Evolutionary conservation across 1,284 basidiomycete genomes (phyloP).

Genomic region (Melampsora larici-populina): DNA sequence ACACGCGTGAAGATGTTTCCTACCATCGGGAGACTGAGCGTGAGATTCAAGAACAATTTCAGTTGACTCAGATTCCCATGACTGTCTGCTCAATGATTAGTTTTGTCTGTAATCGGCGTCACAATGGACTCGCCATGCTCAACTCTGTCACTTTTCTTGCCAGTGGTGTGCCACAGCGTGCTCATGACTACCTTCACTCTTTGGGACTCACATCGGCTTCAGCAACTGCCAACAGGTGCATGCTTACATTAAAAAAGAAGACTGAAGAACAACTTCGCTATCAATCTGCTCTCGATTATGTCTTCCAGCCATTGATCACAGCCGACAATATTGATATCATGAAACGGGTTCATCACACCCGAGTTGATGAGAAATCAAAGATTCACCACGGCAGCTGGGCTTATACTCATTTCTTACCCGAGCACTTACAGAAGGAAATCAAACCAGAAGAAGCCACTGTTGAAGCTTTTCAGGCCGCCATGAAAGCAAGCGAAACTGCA

Average conservation of each 20-base stretch:
- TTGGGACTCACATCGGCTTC: neutral
- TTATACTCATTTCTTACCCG: constrained; percentile 13
- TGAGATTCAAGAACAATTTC: too few species aligned
- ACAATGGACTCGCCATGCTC: neutral
- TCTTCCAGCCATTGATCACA: constrained; percentile 3
- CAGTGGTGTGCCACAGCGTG: constrained; percentile 4
- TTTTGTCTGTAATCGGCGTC: constrained; percentile 1
- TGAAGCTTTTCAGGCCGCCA: neutral
- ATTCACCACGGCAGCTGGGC: constrained; percentile 13
- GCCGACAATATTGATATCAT: constrained; percentile 22
- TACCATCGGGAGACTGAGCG: too few species aligned
- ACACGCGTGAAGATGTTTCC: too few species aligned
- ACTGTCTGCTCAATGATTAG: constrained; percentile 22
- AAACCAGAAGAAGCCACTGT: neutral
- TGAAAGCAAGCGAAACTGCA: neutral
- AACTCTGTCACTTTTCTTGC: constrained; percentile 6
- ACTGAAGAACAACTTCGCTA: neutral
- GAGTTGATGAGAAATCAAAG: neutral
- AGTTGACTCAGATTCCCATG: too few species aligned
- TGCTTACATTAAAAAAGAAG: neutral
- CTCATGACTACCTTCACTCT: constrained; percentile 14
- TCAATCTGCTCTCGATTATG: neutral
- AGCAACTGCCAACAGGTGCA: neutral
- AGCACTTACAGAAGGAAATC: neutral
- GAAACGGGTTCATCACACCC: neutral